These are phyloP conservation scores for Thinopyrum elongatum DNA, from an alignment of 176 grass and related monocot species.

Conservation along the genomic window DNA sequence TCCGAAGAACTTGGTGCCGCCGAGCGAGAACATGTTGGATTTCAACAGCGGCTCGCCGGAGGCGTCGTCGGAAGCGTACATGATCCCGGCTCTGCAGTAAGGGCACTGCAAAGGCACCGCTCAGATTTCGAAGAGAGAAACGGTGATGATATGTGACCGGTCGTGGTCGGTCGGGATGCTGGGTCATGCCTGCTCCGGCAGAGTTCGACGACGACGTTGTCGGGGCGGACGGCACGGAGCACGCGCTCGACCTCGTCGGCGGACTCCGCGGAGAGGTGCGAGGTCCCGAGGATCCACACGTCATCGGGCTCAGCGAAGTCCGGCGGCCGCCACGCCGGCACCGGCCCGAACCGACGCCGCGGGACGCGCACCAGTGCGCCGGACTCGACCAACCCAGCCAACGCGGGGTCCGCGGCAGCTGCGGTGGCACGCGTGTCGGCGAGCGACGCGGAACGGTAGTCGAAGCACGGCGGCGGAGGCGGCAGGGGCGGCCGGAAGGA, in stretches of 20 bases:
- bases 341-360: constrained; percentile 73
- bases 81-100: constrained; percentile 90
- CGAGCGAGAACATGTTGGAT: constrained; percentile 88
- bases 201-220: constrained; percentile 95
- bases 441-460: constrained; percentile 64
- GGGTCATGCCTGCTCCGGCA: constrained; percentile 86
- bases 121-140: constrained; percentile 34
- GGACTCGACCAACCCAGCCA: constrained; percentile 68
- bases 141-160: neutral
- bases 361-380: constrained; percentile 76
- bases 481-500: constrained; percentile 49
- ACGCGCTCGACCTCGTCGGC: constrained; percentile 66
- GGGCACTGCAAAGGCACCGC: constrained; percentile 51
- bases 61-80: constrained; percentile 55
- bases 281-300: constrained; percentile 85
- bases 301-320: constrained; percentile 82
- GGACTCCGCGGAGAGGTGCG: constrained; percentile 75
- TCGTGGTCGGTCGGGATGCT: neutral
- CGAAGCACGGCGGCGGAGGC: constrained; percentile 75
- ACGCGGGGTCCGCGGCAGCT: constrained; percentile 41
- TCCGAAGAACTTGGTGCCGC: constrained; percentile 66
- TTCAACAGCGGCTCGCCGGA: constrained; percentile 54
- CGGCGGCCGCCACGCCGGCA: constrained; percentile 71
- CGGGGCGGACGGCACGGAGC: constrained; percentile 57
- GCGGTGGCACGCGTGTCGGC: constrained; percentile 54